These are phyloP conservation scores for Fusarium burgessii DNA, from an alignment of 2,329 filamentous ascomycete genomes.

Conservation along the genomic window DNA sequence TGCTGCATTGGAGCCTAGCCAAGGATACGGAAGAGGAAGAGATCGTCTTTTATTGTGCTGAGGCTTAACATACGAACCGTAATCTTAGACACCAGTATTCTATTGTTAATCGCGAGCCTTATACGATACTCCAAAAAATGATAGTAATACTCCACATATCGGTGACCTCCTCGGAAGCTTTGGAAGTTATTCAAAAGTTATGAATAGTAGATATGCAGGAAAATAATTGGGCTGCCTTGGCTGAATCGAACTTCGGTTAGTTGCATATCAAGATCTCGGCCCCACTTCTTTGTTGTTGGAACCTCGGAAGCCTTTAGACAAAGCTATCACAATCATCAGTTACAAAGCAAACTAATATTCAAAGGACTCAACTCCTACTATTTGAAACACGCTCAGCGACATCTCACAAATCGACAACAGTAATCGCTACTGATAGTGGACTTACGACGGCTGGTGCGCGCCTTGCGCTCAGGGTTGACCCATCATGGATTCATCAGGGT, in stretches of 20 bases:
- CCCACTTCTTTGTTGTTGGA: slow-evolving; percentile 20
- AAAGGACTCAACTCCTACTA: neutral
- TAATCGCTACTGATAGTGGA: neutral
- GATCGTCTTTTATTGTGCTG: neutral
- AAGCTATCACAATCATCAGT: neutral
- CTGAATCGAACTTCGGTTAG: slow-evolving; percentile 34
- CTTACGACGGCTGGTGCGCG: neutral
- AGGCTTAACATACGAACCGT: too few species aligned
- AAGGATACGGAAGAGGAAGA: neutral
- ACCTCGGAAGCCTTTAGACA: neutral
- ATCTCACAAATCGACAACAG: neutral
- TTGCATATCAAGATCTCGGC: slow-evolving; percentile 40
- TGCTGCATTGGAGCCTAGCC: neutral
- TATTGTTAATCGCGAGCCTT: neutral
- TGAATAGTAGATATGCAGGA: neutral
- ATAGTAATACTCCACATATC: neutral
- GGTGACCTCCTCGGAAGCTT: neutral
- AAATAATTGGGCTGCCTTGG: neutral
- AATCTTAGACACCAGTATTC: too few species aligned
- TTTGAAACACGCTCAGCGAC: neutral
- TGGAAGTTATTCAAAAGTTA: neutral
- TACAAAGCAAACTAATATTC: neutral
- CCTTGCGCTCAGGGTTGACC: neutral
- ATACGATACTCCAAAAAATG: neutral
- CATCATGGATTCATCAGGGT: slow-evolving; percentile 53